Conservation (phyloP, 1,284 basidiomycete genomes). For the Termitomyces sp. region DNA sequence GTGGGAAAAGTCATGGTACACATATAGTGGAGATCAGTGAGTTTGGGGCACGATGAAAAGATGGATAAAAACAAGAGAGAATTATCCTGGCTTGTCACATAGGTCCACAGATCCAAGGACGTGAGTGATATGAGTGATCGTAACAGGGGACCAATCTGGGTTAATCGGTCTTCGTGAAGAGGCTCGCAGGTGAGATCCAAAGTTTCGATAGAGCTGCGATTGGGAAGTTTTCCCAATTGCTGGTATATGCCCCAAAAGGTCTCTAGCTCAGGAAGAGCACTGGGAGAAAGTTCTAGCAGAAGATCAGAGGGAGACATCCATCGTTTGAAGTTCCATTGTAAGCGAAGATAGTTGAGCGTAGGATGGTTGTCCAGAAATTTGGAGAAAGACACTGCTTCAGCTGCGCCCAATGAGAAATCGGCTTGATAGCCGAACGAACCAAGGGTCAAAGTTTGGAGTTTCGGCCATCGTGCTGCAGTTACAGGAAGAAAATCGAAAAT, state of each 20-base stretch:
- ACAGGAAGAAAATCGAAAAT: constrained; percentile 33
- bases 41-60: constrained; percentile 27
- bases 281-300: constrained; percentile 24
- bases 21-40: constrained; percentile 43
- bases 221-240: constrained; percentile 33
- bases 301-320: constrained; percentile 38
- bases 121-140: constrained; percentile 29
- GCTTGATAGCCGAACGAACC: constrained; percentile 40
- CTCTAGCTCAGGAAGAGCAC: constrained; percentile 30
- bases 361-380: constrained; percentile 31
- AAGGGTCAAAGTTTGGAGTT: constrained; percentile 35
- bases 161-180: constrained; percentile 31
- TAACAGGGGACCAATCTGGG: constrained; percentile 28
- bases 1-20: constrained; percentile 38
- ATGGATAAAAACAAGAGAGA: constrained; percentile 29
- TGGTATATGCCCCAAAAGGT: constrained; percentile 42
- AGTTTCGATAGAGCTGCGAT: constrained; percentile 29
- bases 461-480: constrained; percentile 29
- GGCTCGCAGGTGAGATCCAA: constrained; percentile 43
- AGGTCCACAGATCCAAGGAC: constrained; percentile 40
- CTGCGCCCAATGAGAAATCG: constrained; percentile 34
- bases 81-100: constrained; percentile 30
- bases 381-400: constrained; percentile 22
- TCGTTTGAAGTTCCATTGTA: constrained; percentile 41
- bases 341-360: constrained; percentile 33